Percentiles rank a stretch among this genome's conserved stretches.
phyloP scores from a whole-genome alignment of 2,329 filamentous ascomycete genomes.

The Clonostachys rhizophaga region DNA sequence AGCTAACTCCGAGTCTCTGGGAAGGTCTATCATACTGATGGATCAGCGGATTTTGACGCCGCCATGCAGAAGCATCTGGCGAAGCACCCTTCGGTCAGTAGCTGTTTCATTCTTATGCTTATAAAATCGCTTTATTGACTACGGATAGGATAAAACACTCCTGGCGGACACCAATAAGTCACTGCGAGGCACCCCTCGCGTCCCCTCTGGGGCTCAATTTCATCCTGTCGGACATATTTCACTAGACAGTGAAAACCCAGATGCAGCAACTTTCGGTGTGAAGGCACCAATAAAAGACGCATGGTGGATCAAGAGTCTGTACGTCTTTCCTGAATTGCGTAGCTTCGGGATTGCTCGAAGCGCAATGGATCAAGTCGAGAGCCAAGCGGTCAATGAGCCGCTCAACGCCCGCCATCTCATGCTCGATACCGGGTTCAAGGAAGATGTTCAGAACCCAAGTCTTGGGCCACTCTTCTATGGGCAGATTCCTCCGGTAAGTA shows the following conservation, averaged over 20 bases:
- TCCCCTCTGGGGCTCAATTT: constrained; percentile 8
- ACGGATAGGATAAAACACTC: too few relatives aligned
- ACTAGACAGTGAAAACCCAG: constrained; percentile 11
- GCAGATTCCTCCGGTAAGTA: neutral
- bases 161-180: too few relatives aligned
- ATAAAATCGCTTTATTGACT: too few relatives aligned
- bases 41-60: too few relatives aligned
- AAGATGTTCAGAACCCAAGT: constrained; percentile 2
- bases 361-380: constrained; percentile 3
- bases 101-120: too few relatives aligned
- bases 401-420: constrained; percentile 4
- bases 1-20: too few relatives aligned
- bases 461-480: constrained; percentile 1
- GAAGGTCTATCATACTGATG: too few relatives aligned
- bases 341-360: constrained; percentile 2
- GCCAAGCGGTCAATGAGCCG: neutral
- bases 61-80: too few relatives aligned
- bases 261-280: neutral
- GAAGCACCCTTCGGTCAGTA: too few relatives aligned
- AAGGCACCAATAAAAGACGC: neutral
- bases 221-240: constrained; percentile 22
- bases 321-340: constrained; percentile 2
- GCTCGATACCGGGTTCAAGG: constrained; percentile 2
- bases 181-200: neutral
- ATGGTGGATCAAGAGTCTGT: constrained; percentile 5